Percentiles rank a stretch among this genome's conserved stretches.
These are phyloP conservation scores for Stipa capillata DNA, from an alignment of 176 grass and related monocot genomes.

Conservation along the genomic window DNA sequence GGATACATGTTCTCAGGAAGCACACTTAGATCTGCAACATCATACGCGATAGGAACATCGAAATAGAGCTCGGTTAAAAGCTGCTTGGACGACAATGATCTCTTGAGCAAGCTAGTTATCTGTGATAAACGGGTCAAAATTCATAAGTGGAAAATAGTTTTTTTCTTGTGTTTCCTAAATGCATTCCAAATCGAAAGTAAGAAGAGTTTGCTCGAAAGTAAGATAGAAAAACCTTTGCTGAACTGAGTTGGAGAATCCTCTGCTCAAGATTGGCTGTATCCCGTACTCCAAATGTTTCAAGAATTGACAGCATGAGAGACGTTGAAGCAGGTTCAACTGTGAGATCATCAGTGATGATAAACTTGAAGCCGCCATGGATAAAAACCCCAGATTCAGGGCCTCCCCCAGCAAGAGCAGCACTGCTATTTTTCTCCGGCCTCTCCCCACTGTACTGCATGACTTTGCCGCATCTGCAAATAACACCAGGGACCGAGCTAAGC, in stretches of 20 bases:
- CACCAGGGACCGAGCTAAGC: background rate
- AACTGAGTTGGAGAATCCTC: background rate
- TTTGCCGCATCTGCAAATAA: background rate
- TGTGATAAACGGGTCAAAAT: background rate
- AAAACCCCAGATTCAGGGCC: conserved; percentile 5
- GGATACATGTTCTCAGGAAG: background rate
- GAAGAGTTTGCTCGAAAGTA: no score
- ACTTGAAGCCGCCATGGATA: background rate
- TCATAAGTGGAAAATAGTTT: background rate
- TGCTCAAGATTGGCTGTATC: conserved; percentile 17
- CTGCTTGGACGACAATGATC: background rate
- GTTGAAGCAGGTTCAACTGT: background rate
- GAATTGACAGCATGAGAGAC: conserved; percentile 2
- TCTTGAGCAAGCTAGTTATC: background rate
- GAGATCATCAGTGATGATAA: conserved; percentile 22
- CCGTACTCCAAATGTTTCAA: background rate
- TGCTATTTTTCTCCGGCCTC: background rate
- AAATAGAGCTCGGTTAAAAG: background rate
- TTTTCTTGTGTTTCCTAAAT: no score
- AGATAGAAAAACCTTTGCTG: background rate
- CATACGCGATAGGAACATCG: background rate
- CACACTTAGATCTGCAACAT: background rate
- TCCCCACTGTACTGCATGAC: background rate
- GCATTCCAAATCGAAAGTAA: background rate
- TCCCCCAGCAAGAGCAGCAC: background rate